phyloP scores from a whole-genome alignment of 2,329 filamentous ascomycete species.

The Cladorrhinum sp. region DNA sequence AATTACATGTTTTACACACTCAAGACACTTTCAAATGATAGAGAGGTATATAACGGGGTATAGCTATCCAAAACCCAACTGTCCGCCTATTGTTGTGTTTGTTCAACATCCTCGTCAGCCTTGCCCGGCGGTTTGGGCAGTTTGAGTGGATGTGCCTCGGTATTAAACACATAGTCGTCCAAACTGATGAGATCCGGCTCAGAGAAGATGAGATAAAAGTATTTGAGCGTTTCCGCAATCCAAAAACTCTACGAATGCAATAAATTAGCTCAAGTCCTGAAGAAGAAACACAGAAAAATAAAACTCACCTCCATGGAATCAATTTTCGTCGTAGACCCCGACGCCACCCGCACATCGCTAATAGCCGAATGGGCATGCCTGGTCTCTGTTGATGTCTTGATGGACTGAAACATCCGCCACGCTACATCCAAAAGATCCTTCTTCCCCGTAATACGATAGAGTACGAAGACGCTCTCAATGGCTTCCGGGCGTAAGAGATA shows the following conservation, averaged over 20 bases:
- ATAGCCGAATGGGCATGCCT: constrained; percentile 43
- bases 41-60: no score
- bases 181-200: constrained; percentile 61
- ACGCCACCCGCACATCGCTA: constrained; percentile 41
- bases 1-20: no score
- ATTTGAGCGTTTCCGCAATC: constrained; percentile 74
- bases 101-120: no score
- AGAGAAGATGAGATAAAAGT: constrained; percentile 71
- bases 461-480: constrained; percentile 51
- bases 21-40: no score
- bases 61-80: no score
- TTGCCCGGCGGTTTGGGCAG: constrained; percentile 20
- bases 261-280: constrained; percentile 7
- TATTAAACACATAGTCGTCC: constrained; percentile 67
- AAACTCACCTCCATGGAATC: constrained; percentile 40
- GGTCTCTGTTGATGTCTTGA: constrained; percentile 42
- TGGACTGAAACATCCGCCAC: constrained; percentile 48
- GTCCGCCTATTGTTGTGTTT: no score
- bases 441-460: constrained; percentile 50
- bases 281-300: neutral
- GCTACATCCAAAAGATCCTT: constrained; percentile 42
- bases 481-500: constrained; percentile 49
- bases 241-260: constrained; percentile 54
- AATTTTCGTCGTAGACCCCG: constrained; percentile 38
- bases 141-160: constrained; percentile 52